Evolutionary conservation across 495 filamentous ascomycete species (phyloP).

Genomic region (Polyplosphaeria fusca): DNA sequence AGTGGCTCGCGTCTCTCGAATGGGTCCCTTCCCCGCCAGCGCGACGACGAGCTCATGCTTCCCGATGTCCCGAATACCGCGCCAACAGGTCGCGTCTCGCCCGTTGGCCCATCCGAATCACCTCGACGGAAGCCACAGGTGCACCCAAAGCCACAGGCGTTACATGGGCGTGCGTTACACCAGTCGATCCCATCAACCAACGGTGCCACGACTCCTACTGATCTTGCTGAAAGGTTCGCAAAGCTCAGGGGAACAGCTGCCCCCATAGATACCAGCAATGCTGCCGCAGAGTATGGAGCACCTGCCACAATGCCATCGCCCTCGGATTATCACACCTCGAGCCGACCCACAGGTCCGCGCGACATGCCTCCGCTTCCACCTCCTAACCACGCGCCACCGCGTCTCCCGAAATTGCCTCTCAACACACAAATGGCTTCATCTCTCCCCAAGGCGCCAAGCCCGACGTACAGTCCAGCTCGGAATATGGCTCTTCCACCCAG

Average conservation of each 20-base stretch:
- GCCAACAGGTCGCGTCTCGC: slow-evolving; percentile 15
- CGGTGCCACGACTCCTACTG: slow-evolving; percentile 33
- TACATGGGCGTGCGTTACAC: slow-evolving; percentile 55
- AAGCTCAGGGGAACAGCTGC: slow-evolving; percentile 47
- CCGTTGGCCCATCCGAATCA: slow-evolving; percentile 7
- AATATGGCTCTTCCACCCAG: slow-evolving; percentile 53
- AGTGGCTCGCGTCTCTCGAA: slow-evolving; percentile 27
- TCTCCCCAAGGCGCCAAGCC: slow-evolving; percentile 76
- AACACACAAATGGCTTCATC: slow-evolving; percentile 48
- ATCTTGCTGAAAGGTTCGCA: slow-evolving; percentile 58
- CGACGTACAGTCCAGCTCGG: slow-evolving; percentile 75
- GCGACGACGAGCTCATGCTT: slow-evolving; percentile 31
- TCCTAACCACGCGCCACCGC: slow-evolving; percentile 34
- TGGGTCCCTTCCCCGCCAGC: slow-evolving; percentile 10
- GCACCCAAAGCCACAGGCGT: slow-evolving; percentile 60
- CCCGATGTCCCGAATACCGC: slow-evolving; percentile 13
- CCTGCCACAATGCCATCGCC: slow-evolving; percentile 40
- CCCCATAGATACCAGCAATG: slow-evolving; percentile 16
- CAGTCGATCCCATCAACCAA: slow-evolving; percentile 8
- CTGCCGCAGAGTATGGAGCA: slow-evolving; percentile 14
- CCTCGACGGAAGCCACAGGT: slow-evolving; percentile 49
- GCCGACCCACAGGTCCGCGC: slow-evolving; percentile 53
- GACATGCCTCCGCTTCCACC: slow-evolving; percentile 55
- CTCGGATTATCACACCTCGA: slow-evolving; percentile 38
- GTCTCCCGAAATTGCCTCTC: slow-evolving; percentile 56